phyloP scores from a whole-genome alignment of 208 protist genomes.

The Naegleria gruberi region DNA sequence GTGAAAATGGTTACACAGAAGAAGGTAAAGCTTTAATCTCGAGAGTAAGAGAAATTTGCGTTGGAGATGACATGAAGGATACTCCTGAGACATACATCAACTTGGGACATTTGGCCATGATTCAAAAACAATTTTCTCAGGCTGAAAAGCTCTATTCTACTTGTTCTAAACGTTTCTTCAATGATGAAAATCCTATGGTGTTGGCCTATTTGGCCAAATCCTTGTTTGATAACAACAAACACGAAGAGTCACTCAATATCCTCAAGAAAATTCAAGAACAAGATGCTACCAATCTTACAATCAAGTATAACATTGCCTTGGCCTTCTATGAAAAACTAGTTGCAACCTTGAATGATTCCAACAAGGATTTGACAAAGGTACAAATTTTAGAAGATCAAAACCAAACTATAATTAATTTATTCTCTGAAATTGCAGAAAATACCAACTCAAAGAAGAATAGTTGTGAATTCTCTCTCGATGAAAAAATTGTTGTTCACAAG shows the following conservation, averaged over 20 bases:
- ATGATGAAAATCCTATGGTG: constrained; percentile 27
- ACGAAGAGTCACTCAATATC: constrained; percentile 29
- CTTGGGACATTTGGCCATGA: constrained; percentile 32
- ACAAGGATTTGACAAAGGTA: constrained; percentile 7
- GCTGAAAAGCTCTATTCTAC: constrained; percentile 32
- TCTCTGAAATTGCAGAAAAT: neutral
- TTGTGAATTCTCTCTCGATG: neutral
- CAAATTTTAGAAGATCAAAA: neutral
- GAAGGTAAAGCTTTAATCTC: constrained; percentile 38
- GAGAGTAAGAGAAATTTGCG: constrained; percentile 24
- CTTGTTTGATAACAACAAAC: constrained; percentile 27
- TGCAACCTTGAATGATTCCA: neutral
- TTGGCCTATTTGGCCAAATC: constrained; percentile 38
- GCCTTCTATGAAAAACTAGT: constrained; percentile 22
- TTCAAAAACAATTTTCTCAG: constrained; percentile 30
- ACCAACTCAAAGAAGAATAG: neutral
- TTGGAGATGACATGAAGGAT: too few species aligned
- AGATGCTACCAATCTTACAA: constrained; percentile 23
- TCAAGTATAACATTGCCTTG: constrained; percentile 39
- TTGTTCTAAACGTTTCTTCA: constrained; percentile 34
- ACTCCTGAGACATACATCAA: constrained; percentile 32
- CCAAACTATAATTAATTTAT: neutral
- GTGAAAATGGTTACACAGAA: constrained; percentile 33
- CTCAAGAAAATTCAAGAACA: constrained; percentile 36
- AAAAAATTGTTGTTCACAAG: neutral